Conservation (phyloP, 345 rosid genomes). For the Corchorus olitorius region DNA sequence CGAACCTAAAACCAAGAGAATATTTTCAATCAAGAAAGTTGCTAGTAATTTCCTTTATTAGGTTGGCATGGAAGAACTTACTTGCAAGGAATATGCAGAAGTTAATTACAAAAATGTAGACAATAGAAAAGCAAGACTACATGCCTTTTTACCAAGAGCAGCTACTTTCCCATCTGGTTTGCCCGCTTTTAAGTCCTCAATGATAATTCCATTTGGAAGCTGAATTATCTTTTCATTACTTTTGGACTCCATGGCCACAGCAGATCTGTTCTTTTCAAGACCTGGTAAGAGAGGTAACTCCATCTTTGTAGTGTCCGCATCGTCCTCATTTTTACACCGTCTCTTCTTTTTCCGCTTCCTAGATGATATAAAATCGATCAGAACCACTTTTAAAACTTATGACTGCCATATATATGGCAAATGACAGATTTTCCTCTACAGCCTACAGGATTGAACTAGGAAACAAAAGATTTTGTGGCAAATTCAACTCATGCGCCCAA, state of each 20-base stretch:
- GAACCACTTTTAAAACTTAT: background rate
- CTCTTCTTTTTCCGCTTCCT: constrained; percentile 40
- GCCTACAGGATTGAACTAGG: background rate
- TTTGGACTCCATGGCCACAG: constrained; percentile 8
- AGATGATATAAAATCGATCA: background rate
- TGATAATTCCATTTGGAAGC: constrained; percentile 39
- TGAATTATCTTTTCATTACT: constrained; percentile 26
- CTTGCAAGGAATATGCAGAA: background rate
- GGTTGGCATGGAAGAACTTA: background rate
- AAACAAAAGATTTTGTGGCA: background rate
- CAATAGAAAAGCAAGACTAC: background rate
- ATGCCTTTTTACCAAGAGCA: constrained; percentile 54
- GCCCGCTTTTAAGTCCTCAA: constrained; percentile 51
- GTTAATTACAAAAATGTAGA: background rate
- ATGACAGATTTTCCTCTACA: background rate
- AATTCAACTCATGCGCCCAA: background rate
- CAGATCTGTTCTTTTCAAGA: background rate
- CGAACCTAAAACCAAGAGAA: constrained; percentile 44
- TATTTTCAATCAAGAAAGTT: background rate
- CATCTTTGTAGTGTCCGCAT: constrained; percentile 21
- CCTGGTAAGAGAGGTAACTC: constrained; percentile 11
- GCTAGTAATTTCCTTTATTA: background rate
- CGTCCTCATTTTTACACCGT: constrained; percentile 26
- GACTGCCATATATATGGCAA: background rate
- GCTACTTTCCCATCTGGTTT: constrained; percentile 46